Conservation (phyloP, 1,284 basidiomycete species). For the Boletellus deceptivus region DNA sequence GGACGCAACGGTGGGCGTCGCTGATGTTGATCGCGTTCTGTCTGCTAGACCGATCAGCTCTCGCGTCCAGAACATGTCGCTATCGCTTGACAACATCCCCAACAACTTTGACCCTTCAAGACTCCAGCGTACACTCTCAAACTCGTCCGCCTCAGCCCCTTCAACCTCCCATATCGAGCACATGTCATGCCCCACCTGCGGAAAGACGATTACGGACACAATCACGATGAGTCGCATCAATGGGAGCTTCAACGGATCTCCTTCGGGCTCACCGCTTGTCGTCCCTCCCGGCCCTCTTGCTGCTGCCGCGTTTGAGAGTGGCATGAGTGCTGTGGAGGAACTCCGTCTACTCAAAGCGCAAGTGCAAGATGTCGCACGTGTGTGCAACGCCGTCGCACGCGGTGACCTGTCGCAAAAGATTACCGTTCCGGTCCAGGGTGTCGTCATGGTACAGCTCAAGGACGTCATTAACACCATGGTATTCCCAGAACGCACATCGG, state of each 20-base stretch:
- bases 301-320: conserved; percentile 57
- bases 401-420: conserved; percentile 97
- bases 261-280: conserved; percentile 48
- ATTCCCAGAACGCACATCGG: conserved; percentile 14
- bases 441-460: conserved; percentile 97
- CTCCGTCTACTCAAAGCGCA: conserved; percentile 77
- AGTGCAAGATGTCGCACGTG: conserved; percentile 83
- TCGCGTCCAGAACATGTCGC: conserved; percentile 35
- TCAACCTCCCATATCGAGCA: conserved; percentile 41
- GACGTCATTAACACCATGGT: conserved; percentile 98
- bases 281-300: conserved; percentile 57
- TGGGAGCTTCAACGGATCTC: conserved; percentile 30
- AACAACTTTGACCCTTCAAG: conserved; percentile 37
- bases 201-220: conserved; percentile 42
- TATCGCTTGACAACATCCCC: conserved; percentile 44
- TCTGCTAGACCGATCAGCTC: conserved; percentile 27
- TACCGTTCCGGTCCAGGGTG: conserved; percentile 92
- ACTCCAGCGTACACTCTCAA: conserved; percentile 23
- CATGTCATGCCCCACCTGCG: conserved; percentile 49
- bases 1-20: conserved; percentile 31
- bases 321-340: conserved; percentile 71
- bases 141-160: conserved; percentile 40
- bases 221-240: conserved; percentile 36
- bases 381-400: conserved; percentile 93
- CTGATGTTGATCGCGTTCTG: conserved; percentile 23